These are phyloP conservation scores for Aegilops speltoides DNA, from an alignment of 176 grass and related monocot species.

Conservation along the genomic window DNA sequence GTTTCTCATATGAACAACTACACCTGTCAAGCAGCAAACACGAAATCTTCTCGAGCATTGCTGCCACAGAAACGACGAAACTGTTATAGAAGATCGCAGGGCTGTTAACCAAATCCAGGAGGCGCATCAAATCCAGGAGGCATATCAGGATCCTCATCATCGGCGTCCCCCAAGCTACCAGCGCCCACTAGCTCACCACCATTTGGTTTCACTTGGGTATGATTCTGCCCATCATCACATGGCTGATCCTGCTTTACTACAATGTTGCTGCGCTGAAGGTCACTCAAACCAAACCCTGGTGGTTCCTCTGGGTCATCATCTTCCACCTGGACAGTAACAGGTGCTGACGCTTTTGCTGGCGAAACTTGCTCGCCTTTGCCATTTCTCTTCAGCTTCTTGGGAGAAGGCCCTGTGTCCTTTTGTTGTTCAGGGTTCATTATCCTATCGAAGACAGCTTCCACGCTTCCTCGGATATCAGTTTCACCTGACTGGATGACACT, in stretches of 20 bases:
- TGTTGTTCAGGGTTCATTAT: constrained; percentile 55
- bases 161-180: neutral
- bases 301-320: constrained; percentile 56
- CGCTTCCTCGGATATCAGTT: constrained; percentile 60
- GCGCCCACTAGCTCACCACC: constrained; percentile 24
- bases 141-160: constrained; percentile 55
- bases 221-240: constrained; percentile 14
- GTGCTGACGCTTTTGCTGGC: neutral
- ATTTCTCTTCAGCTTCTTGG: constrained; percentile 38
- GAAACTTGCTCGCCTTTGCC: constrained; percentile 42
- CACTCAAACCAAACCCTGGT: constrained; percentile 59
- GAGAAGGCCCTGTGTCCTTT: constrained; percentile 14
- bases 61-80: neutral
- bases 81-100: neutral
- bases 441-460: constrained; percentile 56
- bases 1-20: neutral
- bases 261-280: constrained; percentile 24
- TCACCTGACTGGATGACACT: constrained; percentile 58
- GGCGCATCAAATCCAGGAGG: constrained; percentile 75
- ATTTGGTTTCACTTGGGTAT: constrained; percentile 22
- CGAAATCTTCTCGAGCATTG: constrained; percentile 18
- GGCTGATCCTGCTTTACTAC: neutral
- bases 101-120: constrained; percentile 66
- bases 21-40: neutral
- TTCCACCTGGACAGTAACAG: constrained; percentile 32